These are phyloP conservation scores for Fraxinus baroniana DNA, from an alignment of 305 asterid genomes.

Conservation along the genomic window DNA sequence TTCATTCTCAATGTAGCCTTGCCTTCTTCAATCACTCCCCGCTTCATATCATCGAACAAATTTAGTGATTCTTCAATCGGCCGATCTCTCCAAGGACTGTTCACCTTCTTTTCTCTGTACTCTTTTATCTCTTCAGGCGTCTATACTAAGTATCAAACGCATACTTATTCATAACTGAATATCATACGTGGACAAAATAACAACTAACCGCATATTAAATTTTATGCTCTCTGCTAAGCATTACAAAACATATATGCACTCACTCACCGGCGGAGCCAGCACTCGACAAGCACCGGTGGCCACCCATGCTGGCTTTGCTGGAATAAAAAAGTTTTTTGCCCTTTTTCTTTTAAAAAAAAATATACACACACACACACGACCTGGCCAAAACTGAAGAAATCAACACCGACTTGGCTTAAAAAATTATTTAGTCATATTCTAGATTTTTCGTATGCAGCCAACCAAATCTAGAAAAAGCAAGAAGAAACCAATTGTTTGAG, in stretches of 20 bases:
- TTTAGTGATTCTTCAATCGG: slow-evolving; percentile 72
- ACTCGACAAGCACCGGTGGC: background rate
- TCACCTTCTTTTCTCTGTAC: slow-evolving; percentile 72
- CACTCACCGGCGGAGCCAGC: background rate
- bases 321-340: background rate
- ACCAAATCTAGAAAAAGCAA: background rate
- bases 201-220: background rate
- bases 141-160: slow-evolving; percentile 33
- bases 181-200: slow-evolving; percentile 2
- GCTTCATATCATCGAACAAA: slow-evolving; percentile 77
- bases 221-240: background rate
- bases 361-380: background rate
- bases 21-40: slow-evolving; percentile 81
- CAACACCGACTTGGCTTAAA: background rate
- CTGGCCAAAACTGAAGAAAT: background rate
- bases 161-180: slow-evolving; percentile 6
- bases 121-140: slow-evolving; percentile 82
- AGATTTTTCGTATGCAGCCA: background rate
- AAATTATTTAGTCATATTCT: background rate
- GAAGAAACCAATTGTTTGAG: background rate
- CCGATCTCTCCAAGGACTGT: slow-evolving; percentile 85
- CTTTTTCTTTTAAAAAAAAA: too few relatives aligned
- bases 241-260: background rate
- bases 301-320: background rate
- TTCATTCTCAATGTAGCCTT: slow-evolving; percentile 95